A percentile compares a stretch with the other conserved stretches of the same genome.
phyloP scores from a whole-genome alignment of 1,284 basidiomycete genomes.

The Heimioporus retisporus region DNA sequence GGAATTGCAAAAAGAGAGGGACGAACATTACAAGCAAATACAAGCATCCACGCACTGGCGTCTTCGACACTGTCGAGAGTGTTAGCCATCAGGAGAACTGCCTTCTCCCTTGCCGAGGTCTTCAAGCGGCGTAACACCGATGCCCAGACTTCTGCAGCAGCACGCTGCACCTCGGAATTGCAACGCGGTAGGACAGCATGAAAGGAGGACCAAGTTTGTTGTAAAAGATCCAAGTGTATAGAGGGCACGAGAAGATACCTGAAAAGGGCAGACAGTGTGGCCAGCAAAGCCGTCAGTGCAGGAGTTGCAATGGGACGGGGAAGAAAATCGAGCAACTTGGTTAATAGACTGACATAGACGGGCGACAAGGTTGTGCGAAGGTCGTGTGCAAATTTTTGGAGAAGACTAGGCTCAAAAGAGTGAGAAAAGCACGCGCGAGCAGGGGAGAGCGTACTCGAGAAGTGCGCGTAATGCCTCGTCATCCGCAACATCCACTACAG shows the following conservation, averaged over 20 bases:
- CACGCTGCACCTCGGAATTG: conserved; percentile 73
- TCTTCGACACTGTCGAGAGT: conserved; percentile 62
- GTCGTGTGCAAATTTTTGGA: conserved; percentile 82
- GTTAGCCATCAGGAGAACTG: conserved; percentile 59
- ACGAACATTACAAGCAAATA: conserved; percentile 79
- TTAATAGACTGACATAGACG: conserved; percentile 63
- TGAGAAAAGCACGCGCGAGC: conserved; percentile 10
- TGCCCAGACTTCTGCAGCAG: conserved; percentile 85
- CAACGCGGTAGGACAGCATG: conserved; percentile 64
- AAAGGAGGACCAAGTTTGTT: conserved; percentile 67
- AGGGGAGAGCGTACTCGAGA: conserved; percentile 68
- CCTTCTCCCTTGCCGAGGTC: conserved; percentile 58
- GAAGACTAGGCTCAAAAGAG: conserved; percentile 57
- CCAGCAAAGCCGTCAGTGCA: conserved; percentile 71
- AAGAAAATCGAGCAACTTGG: conserved; percentile 67
- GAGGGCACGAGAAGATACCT: conserved; percentile 76
- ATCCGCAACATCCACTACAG: conserved; percentile 64
- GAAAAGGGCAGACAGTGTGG: conserved; percentile 73
- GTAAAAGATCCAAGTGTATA: conserved; percentile 58
- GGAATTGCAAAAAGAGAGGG: neutral
- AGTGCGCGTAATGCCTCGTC: conserved; percentile 76
- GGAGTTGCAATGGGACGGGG: conserved; percentile 65
- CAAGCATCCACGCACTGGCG: conserved; percentile 73
- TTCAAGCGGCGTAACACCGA: conserved; percentile 73
- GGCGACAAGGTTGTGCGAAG: conserved; percentile 77